Percentiles rank a stretch among this genome's conserved stretches.
Conservation (phyloP, 2,329 filamentous ascomycete genomes). For the Cadophora malorum region DNA sequence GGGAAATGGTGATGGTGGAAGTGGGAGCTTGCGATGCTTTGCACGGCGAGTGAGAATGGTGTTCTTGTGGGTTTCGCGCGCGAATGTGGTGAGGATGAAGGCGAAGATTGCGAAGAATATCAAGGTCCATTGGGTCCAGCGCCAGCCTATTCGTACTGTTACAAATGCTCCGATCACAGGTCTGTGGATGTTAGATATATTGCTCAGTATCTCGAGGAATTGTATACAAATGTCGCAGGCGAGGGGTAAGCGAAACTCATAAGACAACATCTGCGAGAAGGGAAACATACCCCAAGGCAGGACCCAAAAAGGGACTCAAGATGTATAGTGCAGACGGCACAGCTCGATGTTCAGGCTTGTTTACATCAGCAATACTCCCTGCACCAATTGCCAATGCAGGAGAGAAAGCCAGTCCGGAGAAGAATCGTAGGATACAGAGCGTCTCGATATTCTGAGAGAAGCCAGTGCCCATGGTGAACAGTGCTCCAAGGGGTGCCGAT, state of each 20-base stretch:
- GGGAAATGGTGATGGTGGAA: constrained; percentile 48
- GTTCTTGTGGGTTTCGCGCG: constrained; percentile 49
- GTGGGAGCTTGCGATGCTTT: constrained; percentile 50
- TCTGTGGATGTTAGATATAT: constrained; percentile 26
- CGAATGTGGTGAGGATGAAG: constrained; percentile 51
- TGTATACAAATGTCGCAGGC: neutral
- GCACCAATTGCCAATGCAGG: constrained; percentile 57
- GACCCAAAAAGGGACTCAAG: constrained; percentile 59
- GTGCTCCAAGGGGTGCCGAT: constrained; percentile 56
- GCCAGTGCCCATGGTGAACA: constrained; percentile 70
- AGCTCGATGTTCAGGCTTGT: constrained; percentile 50
- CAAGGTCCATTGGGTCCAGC: constrained; percentile 60
- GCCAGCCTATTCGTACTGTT: constrained; percentile 54
- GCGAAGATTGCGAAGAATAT: constrained; percentile 56
- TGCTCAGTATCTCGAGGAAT: neutral
- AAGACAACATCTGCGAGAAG: neutral
- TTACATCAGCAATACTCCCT: constrained; percentile 58
- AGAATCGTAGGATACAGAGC: constrained; percentile 54
- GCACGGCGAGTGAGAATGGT: constrained; percentile 37
- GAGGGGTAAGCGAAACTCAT: neutral
- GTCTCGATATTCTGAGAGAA: constrained; percentile 58
- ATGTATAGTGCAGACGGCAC: constrained; percentile 54
- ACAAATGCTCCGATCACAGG: constrained; percentile 52
- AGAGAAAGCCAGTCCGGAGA: constrained; percentile 53
- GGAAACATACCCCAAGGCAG: constrained; percentile 54